A percentile compares a stretch with the other conserved stretches of the same genome.
phyloP scores from a whole-genome alignment of 352 stramenopile genomes.

The Albugo candida region DNA sequence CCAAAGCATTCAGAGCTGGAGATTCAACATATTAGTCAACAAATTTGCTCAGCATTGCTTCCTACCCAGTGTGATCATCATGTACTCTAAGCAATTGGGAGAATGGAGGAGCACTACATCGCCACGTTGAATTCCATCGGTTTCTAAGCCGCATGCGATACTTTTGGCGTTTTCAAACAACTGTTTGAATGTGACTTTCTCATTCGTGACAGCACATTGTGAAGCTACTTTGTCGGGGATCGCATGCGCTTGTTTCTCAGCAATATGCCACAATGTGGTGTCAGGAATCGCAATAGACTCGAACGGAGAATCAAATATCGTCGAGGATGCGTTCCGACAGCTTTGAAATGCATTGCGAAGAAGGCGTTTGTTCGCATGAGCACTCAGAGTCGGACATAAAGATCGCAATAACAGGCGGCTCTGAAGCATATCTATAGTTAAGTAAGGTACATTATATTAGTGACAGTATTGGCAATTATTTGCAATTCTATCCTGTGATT shows the following conservation, averaged over 20 bases:
- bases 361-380: too few relatives aligned
- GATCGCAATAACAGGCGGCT: too few relatives aligned
- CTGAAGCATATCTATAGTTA: too few relatives aligned
- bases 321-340: slow-evolving; percentile 2
- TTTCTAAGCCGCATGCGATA: slow-evolving; percentile 18
- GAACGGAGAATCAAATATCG: slow-evolving; percentile 40
- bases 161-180: slow-evolving; percentile 9
- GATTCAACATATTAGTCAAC: not conserved
- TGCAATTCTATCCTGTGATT: too few relatives aligned
- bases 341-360: too few relatives aligned
- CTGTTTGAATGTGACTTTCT: slow-evolving; percentile 16
- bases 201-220: slow-evolving; percentile 22
- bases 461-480: too few relatives aligned
- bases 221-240: slow-evolving; percentile 14
- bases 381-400: too few relatives aligned
- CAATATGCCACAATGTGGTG: slow-evolving; percentile 16
- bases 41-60: not conserved
- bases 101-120: slow-evolving; percentile 36
- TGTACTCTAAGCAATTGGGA: slow-evolving; percentile 36
- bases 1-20: slow-evolving; percentile 23
- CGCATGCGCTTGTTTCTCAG: slow-evolving; percentile 15
- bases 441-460: too few relatives aligned
- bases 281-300: slow-evolving; percentile 24
- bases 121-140: slow-evolving; percentile 17
- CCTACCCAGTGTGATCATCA: slow-evolving; percentile 25